These are phyloP conservation scores for Pascua sp. DNA, from an alignment of 1,284 basidiomycete genomes.

Conservation along the genomic window DNA sequence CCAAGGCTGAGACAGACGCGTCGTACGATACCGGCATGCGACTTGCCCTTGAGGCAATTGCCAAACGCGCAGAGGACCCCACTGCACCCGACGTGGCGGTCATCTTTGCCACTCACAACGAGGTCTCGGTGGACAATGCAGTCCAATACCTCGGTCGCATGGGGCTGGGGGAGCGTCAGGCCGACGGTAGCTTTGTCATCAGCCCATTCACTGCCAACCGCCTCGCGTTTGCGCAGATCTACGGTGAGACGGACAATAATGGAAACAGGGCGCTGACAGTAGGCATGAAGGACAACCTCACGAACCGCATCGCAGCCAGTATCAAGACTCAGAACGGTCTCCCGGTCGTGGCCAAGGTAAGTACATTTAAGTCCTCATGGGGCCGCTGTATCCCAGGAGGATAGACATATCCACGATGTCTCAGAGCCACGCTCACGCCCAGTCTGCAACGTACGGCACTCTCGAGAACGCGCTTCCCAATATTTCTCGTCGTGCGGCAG, in stretches of 20 bases:
- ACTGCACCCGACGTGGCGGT: not conserved
- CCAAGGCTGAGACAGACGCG: not conserved
- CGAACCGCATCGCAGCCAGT: slow-evolving; percentile 1
- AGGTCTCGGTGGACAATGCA: slow-evolving; percentile 2
- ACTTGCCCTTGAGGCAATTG: not conserved
- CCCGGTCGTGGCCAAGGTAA: slow-evolving; percentile 1
- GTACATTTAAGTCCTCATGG: not conserved
- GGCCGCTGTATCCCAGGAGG: no score
- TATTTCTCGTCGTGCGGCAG: not conserved
- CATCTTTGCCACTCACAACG: slow-evolving; percentile 5
- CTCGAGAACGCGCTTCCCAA: not conserved
- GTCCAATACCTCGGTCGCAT: not conserved
- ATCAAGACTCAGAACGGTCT: not conserved
- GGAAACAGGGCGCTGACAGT: no score
- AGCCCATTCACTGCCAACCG: not conserved
- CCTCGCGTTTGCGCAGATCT: slow-evolving; percentile 4
- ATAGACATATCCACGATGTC: no score
- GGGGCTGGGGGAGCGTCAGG: not conserved
- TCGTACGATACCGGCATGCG: not conserved
- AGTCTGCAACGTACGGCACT: not conserved
- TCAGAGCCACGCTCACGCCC: not conserved
- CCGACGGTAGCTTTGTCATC: not conserved
- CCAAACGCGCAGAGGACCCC: not conserved
- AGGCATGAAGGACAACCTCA: slow-evolving; percentile 6
- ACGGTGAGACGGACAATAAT: not conserved